A percentile compares a stretch with the other conserved stretches of the same genome.
These are phyloP conservation scores for Strobilomyces dryophilus DNA, from an alignment of 768 basidiomycete species.

Conservation along the genomic window DNA sequence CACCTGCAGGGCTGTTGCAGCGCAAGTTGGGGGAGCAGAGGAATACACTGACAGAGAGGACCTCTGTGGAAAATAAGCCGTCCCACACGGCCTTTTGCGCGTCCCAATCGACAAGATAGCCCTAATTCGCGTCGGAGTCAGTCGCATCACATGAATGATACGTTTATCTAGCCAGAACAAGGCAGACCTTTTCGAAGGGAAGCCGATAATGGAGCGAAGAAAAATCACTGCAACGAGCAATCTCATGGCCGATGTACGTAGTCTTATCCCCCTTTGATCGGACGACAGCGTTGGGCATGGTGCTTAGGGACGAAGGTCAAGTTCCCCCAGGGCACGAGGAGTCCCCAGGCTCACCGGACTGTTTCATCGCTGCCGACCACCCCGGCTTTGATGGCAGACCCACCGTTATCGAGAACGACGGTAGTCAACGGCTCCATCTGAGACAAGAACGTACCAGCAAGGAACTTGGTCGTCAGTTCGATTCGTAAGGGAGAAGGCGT, in stretches of 20 bases:
- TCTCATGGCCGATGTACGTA: constrained; percentile 84
- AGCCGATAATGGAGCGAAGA: constrained; percentile 78
- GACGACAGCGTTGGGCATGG: constrained; percentile 78
- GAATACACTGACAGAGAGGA: constrained; percentile 50
- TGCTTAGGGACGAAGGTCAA: constrained; percentile 35
- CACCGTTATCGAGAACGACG: constrained; percentile 87
- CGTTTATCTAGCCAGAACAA: background rate
- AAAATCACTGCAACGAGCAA: constrained; percentile 72
- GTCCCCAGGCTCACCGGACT: constrained; percentile 20
- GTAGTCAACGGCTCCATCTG: constrained; percentile 29
- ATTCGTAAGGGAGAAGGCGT: background rate
- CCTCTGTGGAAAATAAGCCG: constrained; percentile 71
- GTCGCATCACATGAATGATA: background rate
- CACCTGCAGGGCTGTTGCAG: constrained; percentile 43
- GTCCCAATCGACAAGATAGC: constrained; percentile 93
- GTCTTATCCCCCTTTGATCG: constrained; percentile 80
- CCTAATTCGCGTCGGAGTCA: constrained; percentile 46
- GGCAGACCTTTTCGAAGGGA: constrained; percentile 79
- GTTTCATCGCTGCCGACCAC: constrained; percentile 34
- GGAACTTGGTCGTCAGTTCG: background rate
- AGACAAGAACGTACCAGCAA: background rate
- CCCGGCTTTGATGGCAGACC: constrained; percentile 75
- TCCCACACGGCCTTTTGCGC: constrained; percentile 95
- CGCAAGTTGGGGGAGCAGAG: background rate
- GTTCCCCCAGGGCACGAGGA: background rate